Percentiles rank a stretch among this genome's conserved stretches.
Evolutionary conservation across 768 basidiomycete species (phyloP).

Genomic region (Russula emetica): DNA sequence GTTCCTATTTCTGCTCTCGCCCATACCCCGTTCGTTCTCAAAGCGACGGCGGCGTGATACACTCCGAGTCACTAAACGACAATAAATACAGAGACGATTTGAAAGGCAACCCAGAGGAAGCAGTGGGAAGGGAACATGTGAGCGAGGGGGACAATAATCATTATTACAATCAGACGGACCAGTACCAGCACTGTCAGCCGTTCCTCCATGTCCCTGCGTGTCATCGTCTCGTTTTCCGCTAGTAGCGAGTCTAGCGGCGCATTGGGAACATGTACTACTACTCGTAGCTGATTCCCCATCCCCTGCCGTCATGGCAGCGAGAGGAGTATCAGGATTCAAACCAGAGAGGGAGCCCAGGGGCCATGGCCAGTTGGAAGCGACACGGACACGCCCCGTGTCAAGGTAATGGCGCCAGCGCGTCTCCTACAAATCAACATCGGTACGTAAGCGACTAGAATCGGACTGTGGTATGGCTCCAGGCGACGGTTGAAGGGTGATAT

Average conservation of each 20-base stretch:
- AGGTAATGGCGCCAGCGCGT: background rate
- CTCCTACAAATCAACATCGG: background rate
- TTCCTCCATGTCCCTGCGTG: background rate
- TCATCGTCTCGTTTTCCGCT: background rate
- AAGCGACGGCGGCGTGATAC: background rate
- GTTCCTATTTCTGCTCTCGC: background rate
- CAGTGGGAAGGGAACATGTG: background rate
- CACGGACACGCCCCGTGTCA: background rate
- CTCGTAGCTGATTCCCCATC: background rate
- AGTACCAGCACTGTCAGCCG: background rate
- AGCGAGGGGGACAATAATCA: background rate
- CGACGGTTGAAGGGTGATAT: background rate
- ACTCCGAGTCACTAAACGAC: background rate
- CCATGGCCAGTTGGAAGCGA: background rate
- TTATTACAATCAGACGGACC: background rate
- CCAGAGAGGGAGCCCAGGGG: background rate
- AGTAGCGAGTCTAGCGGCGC: background rate
- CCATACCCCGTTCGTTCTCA: background rate
- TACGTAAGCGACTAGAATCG: background rate
- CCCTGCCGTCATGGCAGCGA: background rate
- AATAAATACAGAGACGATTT: background rate
- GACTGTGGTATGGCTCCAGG: background rate
- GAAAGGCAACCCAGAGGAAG: background rate
- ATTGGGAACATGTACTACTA: conserved; percentile 2
- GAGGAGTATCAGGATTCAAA: background rate